Conservation (phyloP, 306 rosid genomes). For the Acacia melanoxylon region DNA sequence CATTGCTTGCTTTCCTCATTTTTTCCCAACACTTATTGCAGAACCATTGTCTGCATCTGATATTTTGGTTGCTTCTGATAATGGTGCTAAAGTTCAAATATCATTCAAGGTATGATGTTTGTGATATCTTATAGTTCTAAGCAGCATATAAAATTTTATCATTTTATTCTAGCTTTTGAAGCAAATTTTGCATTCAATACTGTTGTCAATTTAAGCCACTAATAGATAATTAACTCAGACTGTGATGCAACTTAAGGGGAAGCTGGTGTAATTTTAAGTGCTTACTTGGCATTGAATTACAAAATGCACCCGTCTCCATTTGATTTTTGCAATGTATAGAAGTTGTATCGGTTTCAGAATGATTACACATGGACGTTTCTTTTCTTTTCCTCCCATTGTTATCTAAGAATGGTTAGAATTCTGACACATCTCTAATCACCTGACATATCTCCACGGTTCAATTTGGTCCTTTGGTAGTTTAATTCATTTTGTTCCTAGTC, state of each 20-base stretch:
- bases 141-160: too few species aligned
- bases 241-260: neutral
- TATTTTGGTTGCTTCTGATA: too few species aligned
- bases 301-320: neutral
- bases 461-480: neutral
- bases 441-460: neutral
- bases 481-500: neutral
- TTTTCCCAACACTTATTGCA: too few species aligned
- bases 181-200: too few species aligned
- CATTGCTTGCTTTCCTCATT: too few species aligned
- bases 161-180: too few species aligned
- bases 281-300: neutral
- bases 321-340: slow-evolving; percentile 2
- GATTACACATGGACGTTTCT: neutral
- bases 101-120: too few species aligned
- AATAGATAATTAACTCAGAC: neutral
- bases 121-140: too few species aligned
- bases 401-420: slow-evolving; percentile 3
- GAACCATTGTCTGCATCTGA: too few species aligned
- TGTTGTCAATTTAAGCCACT: too few species aligned
- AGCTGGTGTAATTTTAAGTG: neutral
- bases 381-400: neutral
- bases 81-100: too few species aligned
- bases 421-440: neutral
- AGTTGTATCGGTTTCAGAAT: neutral